Evolutionary conservation across 2,329 filamentous ascomycete species (phyloP).

Genomic region (Colletotrichum shisoi): DNA sequence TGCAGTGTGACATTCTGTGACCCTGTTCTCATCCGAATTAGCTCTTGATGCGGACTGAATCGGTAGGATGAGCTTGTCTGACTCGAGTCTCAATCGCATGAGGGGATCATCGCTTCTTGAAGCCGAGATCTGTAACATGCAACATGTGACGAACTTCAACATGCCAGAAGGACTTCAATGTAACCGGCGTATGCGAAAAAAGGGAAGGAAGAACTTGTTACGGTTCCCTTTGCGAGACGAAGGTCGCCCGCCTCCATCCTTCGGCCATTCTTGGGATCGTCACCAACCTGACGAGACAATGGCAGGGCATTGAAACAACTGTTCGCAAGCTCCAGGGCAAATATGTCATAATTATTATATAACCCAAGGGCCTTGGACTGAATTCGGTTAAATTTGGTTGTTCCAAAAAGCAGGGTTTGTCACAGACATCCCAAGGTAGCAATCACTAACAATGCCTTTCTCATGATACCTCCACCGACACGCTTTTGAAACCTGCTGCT

Average conservation of each 20-base stretch:
- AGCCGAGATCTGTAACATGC: not conserved
- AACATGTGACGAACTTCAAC: slow-evolving; percentile 17
- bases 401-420: not conserved
- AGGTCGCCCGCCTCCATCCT: not conserved
- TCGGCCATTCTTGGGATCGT: not conserved
- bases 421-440: not conserved
- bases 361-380: not conserved
- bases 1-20: not conserved
- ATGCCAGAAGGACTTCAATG: not conserved
- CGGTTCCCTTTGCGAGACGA: not conserved
- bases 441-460: not conserved
- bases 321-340: not conserved
- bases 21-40: not conserved
- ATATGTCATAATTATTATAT: not conserved
- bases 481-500: not conserved
- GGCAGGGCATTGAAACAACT: not conserved
- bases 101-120: slow-evolving; percentile 8
- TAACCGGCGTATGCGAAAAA: not conserved
- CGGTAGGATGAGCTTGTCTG: not conserved
- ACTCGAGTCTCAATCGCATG: not conserved
- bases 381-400: not conserved
- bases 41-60: not conserved
- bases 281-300: not conserved
- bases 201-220: not conserved
- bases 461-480: not conserved